Base-by-base conservation (phyloP, 495 filamentous ascomycete species). In the Annulohypoxylon stygium region DNA sequence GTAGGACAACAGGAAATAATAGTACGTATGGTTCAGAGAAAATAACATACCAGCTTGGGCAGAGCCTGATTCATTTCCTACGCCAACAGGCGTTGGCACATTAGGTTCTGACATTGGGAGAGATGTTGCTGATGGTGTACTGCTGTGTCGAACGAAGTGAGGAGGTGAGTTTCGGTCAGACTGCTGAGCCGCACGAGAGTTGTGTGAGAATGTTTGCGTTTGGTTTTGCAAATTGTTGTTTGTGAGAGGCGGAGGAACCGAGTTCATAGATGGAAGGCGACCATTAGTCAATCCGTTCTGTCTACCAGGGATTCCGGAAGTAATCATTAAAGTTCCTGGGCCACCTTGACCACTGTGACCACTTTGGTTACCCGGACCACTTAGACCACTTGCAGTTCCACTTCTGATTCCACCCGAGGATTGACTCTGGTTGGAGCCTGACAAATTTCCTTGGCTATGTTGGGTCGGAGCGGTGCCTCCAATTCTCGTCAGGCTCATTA, bases 401-500 rank as follows among this genome's bases (percentile, higher is more conserved):
- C 50, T 30, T 10, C 36, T 18, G 37, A 50, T 39, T 55, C 45
- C 61, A 41, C n/a, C 50, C 50, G 70, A 65, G 50, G 65, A 25
- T 30, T 69, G 60, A 63, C n/a, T 18, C 45, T 66, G 71, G 53
- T 48, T 63, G 47, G 71, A 59, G 14, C 23, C 34, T 16, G 71
- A 74, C 16, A 59, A 67, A 20, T 61, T 50, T 37, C 67, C 72
- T 45, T 75, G 72, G 36, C 63, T 75, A 25, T 75, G 72, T 41
- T 75, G 72, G 53, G 70, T 71, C 25, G 72, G 72, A 20, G 72
- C 72, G 0, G 72, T 75, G 6, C 72, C 72, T 60, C 72, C 72
- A 51, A 75, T 75, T 66, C 67, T 65, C 25, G 70, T 68, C 64
- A 75, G 18, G 45, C 72, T 64, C 20, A 67, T 37, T 64, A 75